These are phyloP conservation scores for Oryza glaberrima DNA, from an alignment of 176 grass and related monocot genomes.

Conservation along the genomic window DNA sequence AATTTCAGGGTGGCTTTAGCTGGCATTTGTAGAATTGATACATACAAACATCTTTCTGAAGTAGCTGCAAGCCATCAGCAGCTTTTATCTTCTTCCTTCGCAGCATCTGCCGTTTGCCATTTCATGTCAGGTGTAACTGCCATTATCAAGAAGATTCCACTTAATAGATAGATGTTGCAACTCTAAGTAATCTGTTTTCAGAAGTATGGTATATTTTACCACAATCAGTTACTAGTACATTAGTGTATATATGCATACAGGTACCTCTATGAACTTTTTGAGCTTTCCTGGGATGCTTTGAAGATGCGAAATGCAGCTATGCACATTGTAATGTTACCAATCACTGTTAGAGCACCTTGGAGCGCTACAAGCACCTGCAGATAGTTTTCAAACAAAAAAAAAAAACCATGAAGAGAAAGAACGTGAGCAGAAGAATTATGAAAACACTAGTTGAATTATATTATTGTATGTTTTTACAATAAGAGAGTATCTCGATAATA, in stretches of 20 bases:
- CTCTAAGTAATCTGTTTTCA: background rate
- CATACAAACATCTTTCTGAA: background rate
- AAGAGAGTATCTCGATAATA: background rate
- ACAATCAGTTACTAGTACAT: background rate
- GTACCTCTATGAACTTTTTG: conserved; percentile 60
- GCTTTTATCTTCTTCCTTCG: background rate
- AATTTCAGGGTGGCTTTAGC: background rate
- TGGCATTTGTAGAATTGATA: conserved; percentile 18
- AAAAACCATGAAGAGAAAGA: background rate
- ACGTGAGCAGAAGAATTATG: conserved; percentile 3
- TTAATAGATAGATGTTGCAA: background rate
- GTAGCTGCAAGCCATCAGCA: background rate
- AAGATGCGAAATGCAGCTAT: conserved; percentile 90
- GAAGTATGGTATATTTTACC: conserved; percentile 4
- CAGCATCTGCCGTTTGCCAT: background rate
- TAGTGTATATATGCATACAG: background rate
- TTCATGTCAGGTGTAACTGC: background rate
- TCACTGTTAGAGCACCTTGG: conserved; percentile 77
- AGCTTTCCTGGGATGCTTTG: conserved; percentile 76
- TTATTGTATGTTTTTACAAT: conserved; percentile 9
- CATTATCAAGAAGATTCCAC: background rate
- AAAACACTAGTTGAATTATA: background rate
- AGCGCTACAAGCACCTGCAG: conserved; percentile 79
- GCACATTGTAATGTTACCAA: conserved; percentile 91
- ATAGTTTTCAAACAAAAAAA: background rate